phyloP scores from a whole-genome alignment of 2,329 filamentous ascomycete genomes.

The Exophiala aquamarina region DNA sequence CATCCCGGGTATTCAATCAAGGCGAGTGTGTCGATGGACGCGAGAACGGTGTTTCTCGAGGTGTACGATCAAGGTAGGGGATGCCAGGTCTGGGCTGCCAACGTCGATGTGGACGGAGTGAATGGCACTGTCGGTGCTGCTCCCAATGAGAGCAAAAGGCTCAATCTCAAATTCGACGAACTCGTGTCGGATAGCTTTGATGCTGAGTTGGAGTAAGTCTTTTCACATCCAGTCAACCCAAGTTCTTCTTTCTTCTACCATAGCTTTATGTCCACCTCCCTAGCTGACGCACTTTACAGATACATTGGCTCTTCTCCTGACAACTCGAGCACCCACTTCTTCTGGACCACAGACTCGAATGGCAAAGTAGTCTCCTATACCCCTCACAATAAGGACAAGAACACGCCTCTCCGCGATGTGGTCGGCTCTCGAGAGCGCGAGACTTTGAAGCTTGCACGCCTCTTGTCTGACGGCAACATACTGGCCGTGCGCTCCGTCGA shows the following conservation, averaged over 20 bases:
- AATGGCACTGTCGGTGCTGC: no score
- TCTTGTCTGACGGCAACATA: conserved; percentile 1
- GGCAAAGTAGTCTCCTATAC: conserved; percentile 6
- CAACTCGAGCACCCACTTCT: not conserved
- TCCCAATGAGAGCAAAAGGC: not conserved
- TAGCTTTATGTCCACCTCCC: not conserved
- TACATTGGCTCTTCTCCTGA: conserved; percentile 3
- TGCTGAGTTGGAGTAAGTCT: conserved; percentile 6
- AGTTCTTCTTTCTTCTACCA: not conserved
- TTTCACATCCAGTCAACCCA: no score
- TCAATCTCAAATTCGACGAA: conserved; percentile 4
- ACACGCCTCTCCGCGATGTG: not conserved
- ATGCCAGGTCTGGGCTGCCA: conserved; percentile 3
- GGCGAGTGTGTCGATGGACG: conserved; percentile 1
- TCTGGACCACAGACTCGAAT: conserved; percentile 10
- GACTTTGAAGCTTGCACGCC: conserved; percentile 5
- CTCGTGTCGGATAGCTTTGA: not conserved
- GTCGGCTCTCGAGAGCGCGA: not conserved
- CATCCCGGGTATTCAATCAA: conserved; percentile 5
- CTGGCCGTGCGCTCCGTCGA: conserved; percentile 9
- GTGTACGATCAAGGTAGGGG: conserved; percentile 9
- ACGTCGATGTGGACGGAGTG: not conserved
- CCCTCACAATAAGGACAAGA: not conserved
- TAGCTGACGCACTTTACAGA: not conserved
- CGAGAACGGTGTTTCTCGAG: conserved; percentile 8